Conservation (phyloP, 768 basidiomycete species). For the Chalciporus piperatus region DNA sequence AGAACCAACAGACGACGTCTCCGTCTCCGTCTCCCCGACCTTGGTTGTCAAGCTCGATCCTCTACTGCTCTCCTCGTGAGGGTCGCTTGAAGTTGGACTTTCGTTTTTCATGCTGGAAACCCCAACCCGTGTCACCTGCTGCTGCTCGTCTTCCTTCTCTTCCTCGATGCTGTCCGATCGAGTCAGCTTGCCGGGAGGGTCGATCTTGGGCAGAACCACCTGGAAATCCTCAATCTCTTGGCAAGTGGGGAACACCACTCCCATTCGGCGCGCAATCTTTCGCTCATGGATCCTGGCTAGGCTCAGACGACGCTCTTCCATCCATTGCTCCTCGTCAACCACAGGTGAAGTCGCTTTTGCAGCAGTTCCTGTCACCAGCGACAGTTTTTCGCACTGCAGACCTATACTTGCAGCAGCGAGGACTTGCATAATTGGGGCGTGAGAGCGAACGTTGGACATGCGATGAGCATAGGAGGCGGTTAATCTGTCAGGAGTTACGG, state of each 20-base stretch:
- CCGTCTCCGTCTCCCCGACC: slow-evolving; percentile 24
- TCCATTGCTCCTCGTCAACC: slow-evolving; percentile 33
- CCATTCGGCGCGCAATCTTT: slow-evolving; percentile 32
- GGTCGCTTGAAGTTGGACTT: not conserved
- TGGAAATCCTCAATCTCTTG: slow-evolving; percentile 11
- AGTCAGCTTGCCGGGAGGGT: slow-evolving; percentile 21
- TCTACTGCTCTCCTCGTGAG: slow-evolving; percentile 3
- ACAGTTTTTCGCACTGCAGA: slow-evolving; percentile 23
- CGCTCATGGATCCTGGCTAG: slow-evolving; percentile 31
- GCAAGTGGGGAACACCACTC: slow-evolving; percentile 20
- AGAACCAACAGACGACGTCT: slow-evolving; percentile 20
- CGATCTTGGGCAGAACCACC: slow-evolving; percentile 19
- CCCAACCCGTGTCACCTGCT: not conserved
- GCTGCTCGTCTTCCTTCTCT: slow-evolving; percentile 18
- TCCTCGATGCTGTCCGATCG: slow-evolving; percentile 34
- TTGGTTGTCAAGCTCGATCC: slow-evolving; percentile 6
- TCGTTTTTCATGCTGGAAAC: slow-evolving; percentile 2
- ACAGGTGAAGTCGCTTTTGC: slow-evolving; percentile 4
- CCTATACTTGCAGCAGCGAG: slow-evolving; percentile 58
- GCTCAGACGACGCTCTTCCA: slow-evolving; percentile 34
- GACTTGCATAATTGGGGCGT: slow-evolving; percentile 69
- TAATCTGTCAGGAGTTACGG: slow-evolving; percentile 39
- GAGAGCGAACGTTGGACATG: slow-evolving; percentile 74
- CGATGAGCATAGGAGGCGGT: slow-evolving; percentile 76
- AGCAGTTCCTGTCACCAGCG: slow-evolving; percentile 1